Percentiles rank a stretch among this genome's conserved stretches.
Conservation (phyloP, 2,329 filamentous ascomycete species). For the Trichoderma harzianum region DNA sequence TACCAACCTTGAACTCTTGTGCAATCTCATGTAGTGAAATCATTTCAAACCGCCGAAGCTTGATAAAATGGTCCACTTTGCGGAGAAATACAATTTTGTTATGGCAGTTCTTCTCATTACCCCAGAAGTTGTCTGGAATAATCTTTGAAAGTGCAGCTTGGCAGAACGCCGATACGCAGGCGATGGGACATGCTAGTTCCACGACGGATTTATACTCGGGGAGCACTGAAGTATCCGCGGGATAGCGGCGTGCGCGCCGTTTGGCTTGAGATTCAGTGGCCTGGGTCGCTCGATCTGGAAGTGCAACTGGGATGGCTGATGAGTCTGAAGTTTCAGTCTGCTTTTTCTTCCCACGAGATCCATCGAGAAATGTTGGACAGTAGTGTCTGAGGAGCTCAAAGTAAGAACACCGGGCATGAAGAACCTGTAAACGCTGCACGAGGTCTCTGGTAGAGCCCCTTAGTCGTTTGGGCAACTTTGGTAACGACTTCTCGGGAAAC, state of each 20-base stretch:
- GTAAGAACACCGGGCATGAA: constrained; percentile 76
- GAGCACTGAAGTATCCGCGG: neutral
- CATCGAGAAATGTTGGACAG: constrained; percentile 56
- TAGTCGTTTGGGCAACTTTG: constrained; percentile 61
- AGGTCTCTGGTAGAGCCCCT: constrained; percentile 59
- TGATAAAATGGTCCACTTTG: constrained; percentile 74
- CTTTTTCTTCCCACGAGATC: neutral
- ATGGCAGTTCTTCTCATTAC: constrained; percentile 46
- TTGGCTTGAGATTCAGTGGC: neutral
- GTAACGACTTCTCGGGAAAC: constrained; percentile 19
- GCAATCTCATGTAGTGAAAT: constrained; percentile 74
- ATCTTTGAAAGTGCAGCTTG: constrained; percentile 69
- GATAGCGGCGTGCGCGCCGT: constrained; percentile 9
- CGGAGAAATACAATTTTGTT: constrained; percentile 63
- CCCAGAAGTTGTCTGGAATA: constrained; percentile 75
- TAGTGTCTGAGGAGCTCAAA: constrained; percentile 74
- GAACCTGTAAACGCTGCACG: constrained; percentile 63
- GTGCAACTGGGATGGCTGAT: neutral
- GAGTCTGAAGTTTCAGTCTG: neutral
- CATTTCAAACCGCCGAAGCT: constrained; percentile 74
- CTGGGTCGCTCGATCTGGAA: neutral
- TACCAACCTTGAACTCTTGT: constrained; percentile 64
- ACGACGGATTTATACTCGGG: constrained; percentile 47
- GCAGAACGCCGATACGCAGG: constrained; percentile 81
- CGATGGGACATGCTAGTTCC: constrained; percentile 62